Conservation (phyloP, 2,329 filamentous ascomycete species). For the Xylariaceae sp. region DNA sequence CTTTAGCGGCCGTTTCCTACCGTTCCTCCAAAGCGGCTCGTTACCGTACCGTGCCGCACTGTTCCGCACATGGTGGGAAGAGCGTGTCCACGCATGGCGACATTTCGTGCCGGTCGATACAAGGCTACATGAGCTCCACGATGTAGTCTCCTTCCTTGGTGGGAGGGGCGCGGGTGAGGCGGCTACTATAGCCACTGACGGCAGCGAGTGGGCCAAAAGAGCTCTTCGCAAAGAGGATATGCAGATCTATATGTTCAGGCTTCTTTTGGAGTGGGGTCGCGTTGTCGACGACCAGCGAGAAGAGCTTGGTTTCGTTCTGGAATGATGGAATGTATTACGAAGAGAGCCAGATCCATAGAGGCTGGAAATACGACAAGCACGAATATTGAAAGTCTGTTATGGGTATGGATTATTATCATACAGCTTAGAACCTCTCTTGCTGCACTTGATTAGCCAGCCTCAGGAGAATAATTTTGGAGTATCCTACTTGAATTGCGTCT, state of each 20-base stretch:
- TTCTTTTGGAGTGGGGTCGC: slow-evolving; percentile 48
- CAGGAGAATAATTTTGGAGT: no score
- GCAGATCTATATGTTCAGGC: slow-evolving; percentile 53
- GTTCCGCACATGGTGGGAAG: slow-evolving; percentile 63
- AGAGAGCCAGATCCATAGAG: no score
- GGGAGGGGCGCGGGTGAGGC: slow-evolving; percentile 32
- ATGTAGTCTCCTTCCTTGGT: slow-evolving; percentile 28
- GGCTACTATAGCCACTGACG: slow-evolving; percentile 47
- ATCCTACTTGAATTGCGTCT: no score
- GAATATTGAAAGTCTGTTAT: no score
- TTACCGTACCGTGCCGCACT: slow-evolving; percentile 57
- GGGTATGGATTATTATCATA: no score
- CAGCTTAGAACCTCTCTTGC: no score
- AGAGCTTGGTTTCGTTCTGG: slow-evolving; percentile 29
- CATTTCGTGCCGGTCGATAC: slow-evolving; percentile 64
- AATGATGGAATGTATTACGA: not conserved
- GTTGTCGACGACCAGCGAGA: slow-evolving; percentile 38
- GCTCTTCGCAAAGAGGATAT: slow-evolving; percentile 55
- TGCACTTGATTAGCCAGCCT: no score
- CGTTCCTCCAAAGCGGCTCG: slow-evolving; percentile 48
- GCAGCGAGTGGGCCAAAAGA: slow-evolving; percentile 51
- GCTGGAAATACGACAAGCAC: no score
- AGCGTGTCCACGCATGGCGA: slow-evolving; percentile 56
- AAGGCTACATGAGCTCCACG: slow-evolving; percentile 26
- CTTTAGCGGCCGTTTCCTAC: slow-evolving; percentile 48